Base-by-base conservation (phyloP, 2,329 filamentous ascomycete genomes). In the Aspergillus felis region DNA sequence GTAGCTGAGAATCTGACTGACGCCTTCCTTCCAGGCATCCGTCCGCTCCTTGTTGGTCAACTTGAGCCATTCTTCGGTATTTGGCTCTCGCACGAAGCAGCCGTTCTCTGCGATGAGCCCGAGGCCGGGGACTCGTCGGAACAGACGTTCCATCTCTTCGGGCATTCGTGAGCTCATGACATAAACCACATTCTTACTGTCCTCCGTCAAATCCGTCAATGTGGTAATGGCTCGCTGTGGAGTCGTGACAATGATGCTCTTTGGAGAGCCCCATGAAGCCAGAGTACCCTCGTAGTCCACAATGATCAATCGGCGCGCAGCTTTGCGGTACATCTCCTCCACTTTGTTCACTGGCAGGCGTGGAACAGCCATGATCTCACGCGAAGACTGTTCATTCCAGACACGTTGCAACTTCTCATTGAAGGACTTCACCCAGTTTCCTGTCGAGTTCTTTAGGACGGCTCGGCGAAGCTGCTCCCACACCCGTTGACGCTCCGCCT, bases 51-150 rank as follows among this genome's bases (percentile, higher is more conserved):
- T 80, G 69, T 96, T 87, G 2, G 88, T 87, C 75, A 96, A 88
- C 61, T 88, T 86, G 2, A 83, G 84, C 94, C 94, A 97, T 38
- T 84, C 81, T 25, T 84, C 82, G 17, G 79, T 81, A 22, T 86
- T 83, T 49, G 84, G 85, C 61, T 90, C 84, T 65, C 89, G 90
- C 57, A 97, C 79, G 75, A 95, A 97, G 71, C 91, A 96, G 1
- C 93, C 93, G 63, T 96, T 97, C 76, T 97, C 93, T 0, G 93
- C 93, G 62, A 97, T 95, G 4, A 97, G 81, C 2, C 94, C 94
- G 3, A 97, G 79, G 59, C 89, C 88, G 4, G 90, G 89, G 1
- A 97, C 88, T 25, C 89, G 85, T 53, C 87, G 87, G 81, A 97
- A 97, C 1, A 95, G 81, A 4, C 88, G 85, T 64, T 96, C 91